These are phyloP conservation scores for Calonectria naviculata DNA, from an alignment of 2,329 filamentous ascomycete species.

Conservation along the genomic window DNA sequence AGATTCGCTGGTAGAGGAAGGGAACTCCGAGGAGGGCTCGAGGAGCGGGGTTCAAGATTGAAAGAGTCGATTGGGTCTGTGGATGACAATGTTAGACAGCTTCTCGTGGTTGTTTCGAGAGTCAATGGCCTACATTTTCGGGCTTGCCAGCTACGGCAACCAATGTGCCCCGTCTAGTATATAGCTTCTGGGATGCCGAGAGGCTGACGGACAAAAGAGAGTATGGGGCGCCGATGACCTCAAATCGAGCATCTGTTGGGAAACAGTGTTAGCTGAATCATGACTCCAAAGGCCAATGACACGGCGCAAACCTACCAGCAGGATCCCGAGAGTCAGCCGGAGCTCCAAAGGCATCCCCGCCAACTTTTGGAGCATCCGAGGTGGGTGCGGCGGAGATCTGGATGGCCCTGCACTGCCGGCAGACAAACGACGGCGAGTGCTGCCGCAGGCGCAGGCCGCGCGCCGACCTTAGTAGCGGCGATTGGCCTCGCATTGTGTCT, in stretches of 20 bases:
- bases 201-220: conserved; percentile 94
- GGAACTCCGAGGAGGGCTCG: conserved; percentile 86
- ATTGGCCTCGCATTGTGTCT: conserved; percentile 56
- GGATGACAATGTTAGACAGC: conserved; percentile 2
- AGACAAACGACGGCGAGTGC: conserved; percentile 53
- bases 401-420: conserved; percentile 68
- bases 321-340: conserved; percentile 59
- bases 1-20: conserved; percentile 93
- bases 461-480: conserved; percentile 51
- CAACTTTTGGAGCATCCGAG: conserved; percentile 62
- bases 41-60: conserved; percentile 84
- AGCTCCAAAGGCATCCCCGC: conserved; percentile 67
- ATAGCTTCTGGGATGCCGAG: conserved; percentile 92
- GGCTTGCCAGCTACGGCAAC: conserved; percentile 90
- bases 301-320: conserved; percentile 55
- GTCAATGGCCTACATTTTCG: conserved; percentile 74
- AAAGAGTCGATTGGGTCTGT: conserved; percentile 89
- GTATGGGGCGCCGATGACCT: conserved; percentile 91
- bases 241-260: conserved; percentile 89
- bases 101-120: not conserved
- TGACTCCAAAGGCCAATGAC: not conserved
- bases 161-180: conserved; percentile 90
- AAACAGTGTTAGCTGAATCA: conserved; percentile 23
- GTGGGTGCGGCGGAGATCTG: conserved; percentile 72
- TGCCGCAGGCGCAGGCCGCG: conserved; percentile 44